These are phyloP conservation scores for Ogataea neopini DNA, from an alignment of 805 yeast species.

Conservation along the genomic window DNA sequence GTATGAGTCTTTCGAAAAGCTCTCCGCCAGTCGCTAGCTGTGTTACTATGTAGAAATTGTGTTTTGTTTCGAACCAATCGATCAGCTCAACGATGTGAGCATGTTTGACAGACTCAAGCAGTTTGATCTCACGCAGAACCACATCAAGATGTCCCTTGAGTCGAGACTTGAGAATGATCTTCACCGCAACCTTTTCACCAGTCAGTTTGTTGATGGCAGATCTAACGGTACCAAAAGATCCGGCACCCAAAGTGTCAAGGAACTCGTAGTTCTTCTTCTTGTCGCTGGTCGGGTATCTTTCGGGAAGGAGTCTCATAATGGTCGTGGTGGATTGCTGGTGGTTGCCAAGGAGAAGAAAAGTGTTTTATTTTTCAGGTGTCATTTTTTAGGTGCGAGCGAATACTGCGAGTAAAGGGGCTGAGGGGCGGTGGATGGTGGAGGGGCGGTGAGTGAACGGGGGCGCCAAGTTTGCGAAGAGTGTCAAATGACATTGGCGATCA, in stretches of 20 bases:
- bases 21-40: slow-evolving; percentile 97
- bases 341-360: no score
- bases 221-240: slow-evolving; percentile 91
- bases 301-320: slow-evolving; percentile 19
- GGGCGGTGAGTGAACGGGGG: no score
- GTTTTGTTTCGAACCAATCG: slow-evolving; percentile 93
- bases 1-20: slow-evolving; percentile 81
- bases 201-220: slow-evolving; percentile 52
- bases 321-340: not conserved
- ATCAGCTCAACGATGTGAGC: slow-evolving; percentile 87
- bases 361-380: no score
- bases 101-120: slow-evolving; percentile 69
- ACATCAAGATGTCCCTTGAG: slow-evolving; percentile 64
- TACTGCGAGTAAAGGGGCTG: no score
- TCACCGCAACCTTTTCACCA: slow-evolving; percentile 80
- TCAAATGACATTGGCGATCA: no score
- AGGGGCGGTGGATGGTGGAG: no score
- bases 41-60: slow-evolving; percentile 90
- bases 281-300: slow-evolving; percentile 23
- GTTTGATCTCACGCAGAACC: slow-evolving; percentile 73
- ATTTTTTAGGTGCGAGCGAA: no score
- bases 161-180: slow-evolving; percentile 84
- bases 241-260: slow-evolving; percentile 89
- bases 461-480: no score
- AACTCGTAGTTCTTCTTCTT: slow-evolving; percentile 72